Evolutionary conservation across 257 asterid genomes (phyloP), one percentile per base, ranked within the genome.

Genomic region (Linaria vulgaris): DNA sequence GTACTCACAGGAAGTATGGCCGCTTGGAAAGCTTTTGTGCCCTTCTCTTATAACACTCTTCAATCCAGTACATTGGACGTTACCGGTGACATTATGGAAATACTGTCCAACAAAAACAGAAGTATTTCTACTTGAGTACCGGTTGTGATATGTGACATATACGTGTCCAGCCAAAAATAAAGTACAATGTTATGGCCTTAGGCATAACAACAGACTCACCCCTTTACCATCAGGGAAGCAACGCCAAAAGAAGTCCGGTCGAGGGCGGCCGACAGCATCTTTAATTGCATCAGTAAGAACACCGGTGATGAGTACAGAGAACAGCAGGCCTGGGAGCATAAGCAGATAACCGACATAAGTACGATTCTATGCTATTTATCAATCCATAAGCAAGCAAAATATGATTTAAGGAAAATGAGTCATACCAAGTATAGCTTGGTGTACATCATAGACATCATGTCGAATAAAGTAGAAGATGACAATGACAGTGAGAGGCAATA

Each of bases 201-300:
- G 39, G 56, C 11, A 60, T 50, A 56, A 6, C 43, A 63, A 61
- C 37, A 72, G 21, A 73, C 90, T 70, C 78, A 91, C 98, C 85
- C 74, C 81, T 74, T 70, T 79, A 55, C 98, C 98, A 74, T 91
- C 86, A 74, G 98, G 98, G 70, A 91, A 91, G 81, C 98, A 88
- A 44, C 98, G 94, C 98, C 98, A 91, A 37, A 86, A 91, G 83
- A 91, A 91, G 69, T 91, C 98, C 4, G 98, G 98, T 37, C 98
- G 95, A 78, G 96, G 98, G 47, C 98, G 85, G 60, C 98, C 98
- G 77, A 91, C 98, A 46, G 95, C 98, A 80, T 88, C 96, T 83
- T 91, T 91, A 54, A 91, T 88, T 56, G 96, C 90, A 79, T 91
- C 98, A 60, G 95, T 88, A 44, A 91, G 69, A 74, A 88, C 98